phyloP scores from a whole-genome alignment of 345 rosid genomes.

The Ceriops zippeliana region DNA sequence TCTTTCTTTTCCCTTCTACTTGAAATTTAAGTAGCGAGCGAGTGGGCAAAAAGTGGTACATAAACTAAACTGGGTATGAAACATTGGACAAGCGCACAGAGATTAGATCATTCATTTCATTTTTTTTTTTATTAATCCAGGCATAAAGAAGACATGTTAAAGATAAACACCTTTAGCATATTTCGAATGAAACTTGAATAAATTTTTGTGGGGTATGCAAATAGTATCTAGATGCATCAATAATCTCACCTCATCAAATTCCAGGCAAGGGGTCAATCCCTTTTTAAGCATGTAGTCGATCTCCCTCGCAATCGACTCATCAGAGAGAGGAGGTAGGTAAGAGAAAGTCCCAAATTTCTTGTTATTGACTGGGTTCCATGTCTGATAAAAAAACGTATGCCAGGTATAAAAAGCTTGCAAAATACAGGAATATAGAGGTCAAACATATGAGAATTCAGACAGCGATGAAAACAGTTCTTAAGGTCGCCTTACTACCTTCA shows the following conservation, averaged over 20 bases:
- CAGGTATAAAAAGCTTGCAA: neutral
- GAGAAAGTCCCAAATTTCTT: constrained; percentile 56
- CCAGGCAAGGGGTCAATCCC: constrained; percentile 72
- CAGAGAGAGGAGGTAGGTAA: constrained; percentile 47
- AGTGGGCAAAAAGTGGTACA: too few relatives aligned
- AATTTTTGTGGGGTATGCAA: neutral
- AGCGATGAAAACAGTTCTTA: neutral
- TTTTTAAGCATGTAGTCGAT: constrained; percentile 58
- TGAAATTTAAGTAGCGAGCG: too few relatives aligned
- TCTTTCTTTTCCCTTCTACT: too few relatives aligned
- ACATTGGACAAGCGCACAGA: too few relatives aligned
- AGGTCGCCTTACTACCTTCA: constrained; percentile 54
- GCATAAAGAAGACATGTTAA: too few relatives aligned
- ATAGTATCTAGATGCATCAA: neutral
- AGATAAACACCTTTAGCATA: neutral
- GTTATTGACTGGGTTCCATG: constrained; percentile 64
- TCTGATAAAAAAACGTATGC: constrained; percentile 24
- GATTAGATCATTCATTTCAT: too few relatives aligned
- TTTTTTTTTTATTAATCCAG: too few relatives aligned
- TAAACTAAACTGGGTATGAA: too few relatives aligned
- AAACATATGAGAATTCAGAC: neutral
- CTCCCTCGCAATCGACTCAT: constrained; percentile 50
- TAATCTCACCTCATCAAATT: constrained; percentile 56
- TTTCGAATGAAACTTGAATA: neutral
- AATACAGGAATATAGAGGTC: neutral